Conservation (phyloP, 1,139 yeast species). For the Zygoascus sp. region DNA sequence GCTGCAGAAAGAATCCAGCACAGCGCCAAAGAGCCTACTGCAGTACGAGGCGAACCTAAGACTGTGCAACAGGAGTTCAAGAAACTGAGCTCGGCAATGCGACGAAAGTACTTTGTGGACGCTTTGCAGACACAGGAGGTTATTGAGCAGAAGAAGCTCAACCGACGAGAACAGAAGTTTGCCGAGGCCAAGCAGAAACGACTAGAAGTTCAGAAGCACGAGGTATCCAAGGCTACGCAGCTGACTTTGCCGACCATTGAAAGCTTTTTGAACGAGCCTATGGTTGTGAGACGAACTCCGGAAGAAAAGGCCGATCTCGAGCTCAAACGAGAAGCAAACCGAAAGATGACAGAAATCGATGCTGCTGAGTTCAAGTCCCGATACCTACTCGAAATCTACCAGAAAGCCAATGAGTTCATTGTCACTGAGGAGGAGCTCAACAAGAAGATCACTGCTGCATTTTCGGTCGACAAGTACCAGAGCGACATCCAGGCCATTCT, state of each 20-base stretch:
- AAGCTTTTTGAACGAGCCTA: slow-evolving; percentile 55
- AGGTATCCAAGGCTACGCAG: slow-evolving; percentile 42
- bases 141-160: slow-evolving; percentile 40
- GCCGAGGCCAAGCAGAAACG: slow-evolving; percentile 34
- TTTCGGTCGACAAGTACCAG: slow-evolving; percentile 25
- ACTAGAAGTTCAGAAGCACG: slow-evolving; percentile 23
- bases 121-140: slow-evolving; percentile 60
- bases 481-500: slow-evolving; percentile 2
- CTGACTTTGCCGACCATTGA: slow-evolving; percentile 81
- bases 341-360: slow-evolving; percentile 43
- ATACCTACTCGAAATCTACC: slow-evolving; percentile 63
- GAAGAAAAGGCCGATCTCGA: slow-evolving; percentile 53
- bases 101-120: slow-evolving; percentile 66
- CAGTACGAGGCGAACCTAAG: slow-evolving; percentile 31
- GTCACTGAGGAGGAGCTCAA: slow-evolving; percentile 62
- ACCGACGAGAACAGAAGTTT: slow-evolving; percentile 27
- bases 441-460: slow-evolving; percentile 52
- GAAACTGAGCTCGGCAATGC: slow-evolving; percentile 56
- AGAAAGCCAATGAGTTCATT: slow-evolving; percentile 61
- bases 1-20: slow-evolving; percentile 54
- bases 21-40: slow-evolving; percentile 44
- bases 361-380: slow-evolving; percentile 48
- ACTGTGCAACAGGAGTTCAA: slow-evolving; percentile 52
- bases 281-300: slow-evolving; percentile 65
- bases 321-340: slow-evolving; percentile 52